phyloP scores from a whole-genome alignment of 257 asterid species.

The Ilex asprella region DNA sequence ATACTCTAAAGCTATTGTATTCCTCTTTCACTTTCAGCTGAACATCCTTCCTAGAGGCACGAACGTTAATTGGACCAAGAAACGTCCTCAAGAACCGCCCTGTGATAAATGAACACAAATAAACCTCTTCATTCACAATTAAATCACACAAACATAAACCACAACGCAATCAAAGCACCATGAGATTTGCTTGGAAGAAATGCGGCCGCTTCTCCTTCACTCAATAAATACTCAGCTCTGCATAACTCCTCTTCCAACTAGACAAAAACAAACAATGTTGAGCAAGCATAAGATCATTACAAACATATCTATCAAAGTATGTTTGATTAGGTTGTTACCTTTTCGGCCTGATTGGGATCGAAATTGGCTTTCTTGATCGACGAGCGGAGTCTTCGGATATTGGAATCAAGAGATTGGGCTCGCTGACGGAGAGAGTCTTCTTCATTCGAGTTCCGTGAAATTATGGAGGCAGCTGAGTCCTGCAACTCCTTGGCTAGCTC shows the following conservation, averaged over 20 bases:
- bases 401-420: conserved; percentile 65
- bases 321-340: conserved; percentile 23
- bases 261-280: background rate
- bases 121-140: background rate
- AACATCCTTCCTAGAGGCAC: conserved; percentile 90
- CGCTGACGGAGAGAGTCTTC: conserved; percentile 91
- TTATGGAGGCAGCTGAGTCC: conserved; percentile 71
- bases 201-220: conserved; percentile 95
- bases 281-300: background rate
- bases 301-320: too few species aligned
- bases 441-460: conserved; percentile 66
- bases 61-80: conserved; percentile 92
- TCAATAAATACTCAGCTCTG: conserved; percentile 65
- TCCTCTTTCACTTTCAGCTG: conserved; percentile 95
- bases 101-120: conserved; percentile 21
- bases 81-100: conserved; percentile 94
- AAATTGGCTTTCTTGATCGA: conserved; percentile 38
- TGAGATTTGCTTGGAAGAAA: conserved; percentile 86
- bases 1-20: conserved; percentile 72
- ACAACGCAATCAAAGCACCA: conserved; percentile 27
- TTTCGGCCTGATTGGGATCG: conserved; percentile 38
- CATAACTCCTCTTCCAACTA: conserved; percentile 79
- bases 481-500: conserved; percentile 93
- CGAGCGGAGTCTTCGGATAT: conserved; percentile 52
- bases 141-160: background rate